A percentile compares a stretch with the other conserved stretches of the same genome.
Evolutionary conservation across 495 filamentous ascomycete genomes (phyloP).

Genomic region (Daldinia vernicosa): DNA sequence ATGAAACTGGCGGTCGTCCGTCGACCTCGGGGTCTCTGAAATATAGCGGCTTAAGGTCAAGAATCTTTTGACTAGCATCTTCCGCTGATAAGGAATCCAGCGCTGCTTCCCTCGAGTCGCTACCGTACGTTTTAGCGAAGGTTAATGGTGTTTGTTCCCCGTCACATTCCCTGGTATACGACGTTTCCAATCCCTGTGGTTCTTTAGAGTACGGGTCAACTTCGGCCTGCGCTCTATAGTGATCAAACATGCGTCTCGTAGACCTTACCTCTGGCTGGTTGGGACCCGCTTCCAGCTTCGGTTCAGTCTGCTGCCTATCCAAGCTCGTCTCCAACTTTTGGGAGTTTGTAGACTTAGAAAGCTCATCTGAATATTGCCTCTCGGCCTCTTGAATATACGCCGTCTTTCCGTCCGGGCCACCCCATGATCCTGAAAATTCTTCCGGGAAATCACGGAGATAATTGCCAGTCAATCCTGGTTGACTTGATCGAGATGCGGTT

Average conservation of each 20-base stretch:
- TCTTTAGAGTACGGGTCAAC: constrained; percentile 50
- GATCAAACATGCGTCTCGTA: constrained; percentile 19
- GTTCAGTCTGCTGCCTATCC: constrained; percentile 40
- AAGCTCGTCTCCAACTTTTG: constrained; percentile 48
- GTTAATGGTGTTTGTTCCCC: constrained; percentile 29
- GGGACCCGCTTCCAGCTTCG: constrained; percentile 45
- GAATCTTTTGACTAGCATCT: constrained; percentile 12
- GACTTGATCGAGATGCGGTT: constrained; percentile 7
- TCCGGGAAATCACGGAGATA: constrained; percentile 58
- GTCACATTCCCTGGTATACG: constrained; percentile 49
- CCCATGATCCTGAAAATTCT: constrained; percentile 54
- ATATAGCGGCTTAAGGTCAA: constrained; percentile 26
- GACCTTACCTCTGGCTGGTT: constrained; percentile 23
- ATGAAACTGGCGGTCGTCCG: constrained; percentile 27
- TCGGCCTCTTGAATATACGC: constrained; percentile 37
- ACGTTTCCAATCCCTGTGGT: constrained; percentile 50
- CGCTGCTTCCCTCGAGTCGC: constrained; percentile 20
- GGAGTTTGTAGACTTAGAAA: constrained; percentile 37
- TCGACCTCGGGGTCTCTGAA: constrained; percentile 41
- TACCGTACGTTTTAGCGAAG: constrained; percentile 44
- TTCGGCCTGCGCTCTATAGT: constrained; percentile 33
- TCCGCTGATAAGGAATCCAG: constrained; percentile 7
- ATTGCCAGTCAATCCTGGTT: constrained; percentile 51
- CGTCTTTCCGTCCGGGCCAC: constrained; percentile 14
- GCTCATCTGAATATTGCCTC: constrained; percentile 34